Evolutionary conservation across 1,284 basidiomycete species (phyloP).

Genomic region (Boletus calvinii): DNA sequence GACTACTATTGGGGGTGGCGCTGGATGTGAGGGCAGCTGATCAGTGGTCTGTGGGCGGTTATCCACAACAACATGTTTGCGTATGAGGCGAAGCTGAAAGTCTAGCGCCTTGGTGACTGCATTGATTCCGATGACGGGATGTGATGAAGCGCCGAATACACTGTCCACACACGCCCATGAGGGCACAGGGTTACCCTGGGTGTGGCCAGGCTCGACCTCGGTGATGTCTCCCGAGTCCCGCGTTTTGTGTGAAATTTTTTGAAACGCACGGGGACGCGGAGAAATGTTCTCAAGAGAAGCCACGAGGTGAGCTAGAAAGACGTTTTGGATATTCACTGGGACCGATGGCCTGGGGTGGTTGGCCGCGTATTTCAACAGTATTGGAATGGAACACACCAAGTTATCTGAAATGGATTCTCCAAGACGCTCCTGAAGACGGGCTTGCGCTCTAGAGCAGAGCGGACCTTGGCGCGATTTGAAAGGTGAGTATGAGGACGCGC

Average conservation of each 20-base stretch:
- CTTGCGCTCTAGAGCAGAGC: slow-evolving; percentile 45
- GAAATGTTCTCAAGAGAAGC: slow-evolving; percentile 40
- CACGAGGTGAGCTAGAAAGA: slow-evolving; percentile 50
- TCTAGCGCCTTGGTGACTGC: slow-evolving; percentile 78
- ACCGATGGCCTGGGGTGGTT: slow-evolving; percentile 58
- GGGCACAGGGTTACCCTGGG: background rate
- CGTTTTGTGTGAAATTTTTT: slow-evolving; percentile 7
- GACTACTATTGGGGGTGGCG: slow-evolving; percentile 35
- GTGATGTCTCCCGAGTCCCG: background rate
- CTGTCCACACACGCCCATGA: background rate
- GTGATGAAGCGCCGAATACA: slow-evolving; percentile 25
- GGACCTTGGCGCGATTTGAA: slow-evolving; percentile 60
- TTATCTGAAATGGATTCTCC: slow-evolving; percentile 68
- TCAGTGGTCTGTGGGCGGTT: slow-evolving; percentile 4
- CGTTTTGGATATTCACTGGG: slow-evolving; percentile 61
- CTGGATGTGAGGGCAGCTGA: slow-evolving; percentile 20
- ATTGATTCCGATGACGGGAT: slow-evolving; percentile 75
- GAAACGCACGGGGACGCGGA: slow-evolving; percentile 10
- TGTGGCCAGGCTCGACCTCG: slow-evolving; percentile 1
- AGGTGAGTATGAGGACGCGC: slow-evolving; percentile 51
- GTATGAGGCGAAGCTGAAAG: slow-evolving; percentile 44
- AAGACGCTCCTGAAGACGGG: slow-evolving; percentile 66
- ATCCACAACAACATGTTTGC: slow-evolving; percentile 25
- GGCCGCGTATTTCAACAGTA: background rate
- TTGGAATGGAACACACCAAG: slow-evolving; percentile 48